These are phyloP conservation scores for Chaetomiaceae sp. DNA, from an alignment of 2,329 filamentous ascomycete species.

Conservation along the genomic window DNA sequence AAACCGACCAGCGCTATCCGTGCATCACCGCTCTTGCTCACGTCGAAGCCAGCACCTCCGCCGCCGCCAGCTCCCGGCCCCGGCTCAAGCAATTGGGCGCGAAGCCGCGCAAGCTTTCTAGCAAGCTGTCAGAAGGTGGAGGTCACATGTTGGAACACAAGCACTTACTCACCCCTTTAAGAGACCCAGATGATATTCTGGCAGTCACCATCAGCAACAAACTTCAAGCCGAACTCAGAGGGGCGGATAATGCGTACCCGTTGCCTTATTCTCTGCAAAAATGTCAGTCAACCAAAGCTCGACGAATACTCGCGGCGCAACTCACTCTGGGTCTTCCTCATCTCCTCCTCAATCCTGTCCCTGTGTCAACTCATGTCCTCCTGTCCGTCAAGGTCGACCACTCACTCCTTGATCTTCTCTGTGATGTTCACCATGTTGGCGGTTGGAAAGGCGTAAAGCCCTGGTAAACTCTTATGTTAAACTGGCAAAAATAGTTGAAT, in stretches of 20 bases:
- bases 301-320: background rate
- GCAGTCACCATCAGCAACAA: constrained; percentile 8
- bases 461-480: no score
- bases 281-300: constrained; percentile 21
- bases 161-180: constrained; percentile 76
- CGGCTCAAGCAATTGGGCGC: constrained; percentile 91
- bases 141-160: background rate
- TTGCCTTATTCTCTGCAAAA: constrained; percentile 89
- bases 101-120: constrained; percentile 91
- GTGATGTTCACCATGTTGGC: constrained; percentile 95
- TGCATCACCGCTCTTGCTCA: constrained; percentile 94
- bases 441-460: no score
- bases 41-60: constrained; percentile 81
- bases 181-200: constrained; percentile 97
- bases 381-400: background rate
- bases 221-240: background rate
- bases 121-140: constrained; percentile 4
- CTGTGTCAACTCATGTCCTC: constrained; percentile 22
- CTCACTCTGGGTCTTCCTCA: constrained; percentile 97
- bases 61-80: constrained; percentile 72
- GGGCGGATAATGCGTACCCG: constrained; percentile 58
- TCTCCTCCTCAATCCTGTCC: constrained; percentile 97
- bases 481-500: no score
- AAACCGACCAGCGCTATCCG: constrained; percentile 98
- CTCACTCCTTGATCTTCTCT: constrained; percentile 99